Percentiles rank a stretch among this genome's conserved stretches.
phyloP scores from a whole-genome alignment of 805 yeast genomes.

The Starmerella stigmatis region DNA sequence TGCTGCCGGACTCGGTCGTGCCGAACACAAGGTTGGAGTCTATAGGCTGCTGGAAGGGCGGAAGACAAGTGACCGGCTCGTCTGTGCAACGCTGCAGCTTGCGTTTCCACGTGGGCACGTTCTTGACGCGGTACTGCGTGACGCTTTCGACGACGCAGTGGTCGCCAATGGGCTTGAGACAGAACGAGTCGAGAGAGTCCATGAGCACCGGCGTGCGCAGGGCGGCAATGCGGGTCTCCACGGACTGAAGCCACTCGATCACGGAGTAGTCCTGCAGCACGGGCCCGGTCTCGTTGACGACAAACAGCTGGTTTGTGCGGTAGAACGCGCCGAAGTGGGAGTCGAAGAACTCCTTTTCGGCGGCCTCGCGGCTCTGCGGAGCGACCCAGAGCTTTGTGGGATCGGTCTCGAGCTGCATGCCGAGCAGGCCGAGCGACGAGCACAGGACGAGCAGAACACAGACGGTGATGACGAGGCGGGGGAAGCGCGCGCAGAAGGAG shows the following conservation, averaged over 20 bases:
- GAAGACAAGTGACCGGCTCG: constrained; percentile 82
- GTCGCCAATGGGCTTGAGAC: constrained; percentile 70
- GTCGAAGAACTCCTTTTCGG: constrained; percentile 61
- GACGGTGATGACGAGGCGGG: constrained; percentile 42
- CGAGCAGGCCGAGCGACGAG: constrained; percentile 43
- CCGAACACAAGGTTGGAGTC: constrained; percentile 65
- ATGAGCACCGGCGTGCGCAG: constrained; percentile 26
- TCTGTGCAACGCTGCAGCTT: constrained; percentile 51
- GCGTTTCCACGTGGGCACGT: constrained; percentile 47
- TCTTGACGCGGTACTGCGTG: constrained; percentile 68
- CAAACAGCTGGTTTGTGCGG: constrained; percentile 72
- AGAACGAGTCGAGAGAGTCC: constrained; percentile 49
- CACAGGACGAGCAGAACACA: constrained; percentile 36
- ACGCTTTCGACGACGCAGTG: constrained; percentile 78
- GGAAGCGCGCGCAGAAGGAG: constrained; percentile 48
- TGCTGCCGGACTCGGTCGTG: constrained; percentile 33
- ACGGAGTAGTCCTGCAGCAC: constrained; percentile 55
- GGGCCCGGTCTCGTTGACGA: constrained; percentile 57
- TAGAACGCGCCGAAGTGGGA: constrained; percentile 83
- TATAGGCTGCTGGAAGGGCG: constrained; percentile 83
- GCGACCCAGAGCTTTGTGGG: constrained; percentile 90
- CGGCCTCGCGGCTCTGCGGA: constrained; percentile 55
- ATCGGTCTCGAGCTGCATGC: constrained; percentile 55
- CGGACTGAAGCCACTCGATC: constrained; percentile 80
- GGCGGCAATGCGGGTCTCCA: constrained; percentile 46